phyloP scores from a whole-genome alignment of 2,329 filamentous ascomycete species.

The Cercospora brassicicola region DNA sequence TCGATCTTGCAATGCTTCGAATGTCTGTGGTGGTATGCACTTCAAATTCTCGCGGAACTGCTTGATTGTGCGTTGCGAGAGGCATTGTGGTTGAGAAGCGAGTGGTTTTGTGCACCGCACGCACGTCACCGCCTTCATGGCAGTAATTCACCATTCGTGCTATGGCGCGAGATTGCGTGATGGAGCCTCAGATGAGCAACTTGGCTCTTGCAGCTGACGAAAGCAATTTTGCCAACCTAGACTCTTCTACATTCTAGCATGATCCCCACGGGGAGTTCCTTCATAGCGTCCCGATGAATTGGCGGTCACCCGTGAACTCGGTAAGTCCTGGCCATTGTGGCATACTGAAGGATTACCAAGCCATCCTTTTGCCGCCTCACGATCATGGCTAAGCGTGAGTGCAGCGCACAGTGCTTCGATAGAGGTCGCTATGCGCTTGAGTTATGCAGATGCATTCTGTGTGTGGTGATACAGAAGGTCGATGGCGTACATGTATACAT shows the following conservation, averaged over 20 bases:
- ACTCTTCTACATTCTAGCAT: neutral
- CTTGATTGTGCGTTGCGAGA: neutral
- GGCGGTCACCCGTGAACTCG: neutral
- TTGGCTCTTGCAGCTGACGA: neutral
- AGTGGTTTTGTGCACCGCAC: neutral
- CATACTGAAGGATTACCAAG: neutral
- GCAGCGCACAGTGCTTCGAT: neutral
- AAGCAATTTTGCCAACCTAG: neutral
- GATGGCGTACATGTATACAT: neutral
- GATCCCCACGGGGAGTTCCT: neutral
- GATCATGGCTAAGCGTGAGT: neutral
- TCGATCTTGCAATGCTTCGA: neutral
- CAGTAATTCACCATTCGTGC: conserved; percentile 1
- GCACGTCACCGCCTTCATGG: neutral
- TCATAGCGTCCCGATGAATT: neutral
- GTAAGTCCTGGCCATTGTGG: neutral
- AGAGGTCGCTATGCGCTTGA: neutral
- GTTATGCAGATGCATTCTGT: neutral
- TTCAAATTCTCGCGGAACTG: neutral
- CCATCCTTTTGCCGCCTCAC: neutral
- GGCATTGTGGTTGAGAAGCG: neutral
- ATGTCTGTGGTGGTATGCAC: neutral
- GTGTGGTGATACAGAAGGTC: neutral
- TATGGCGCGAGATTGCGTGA: conserved; percentile 16
- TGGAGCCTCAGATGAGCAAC: conserved; percentile 6